Evolutionary conservation across 768 basidiomycete genomes (phyloP).

Genomic region (Pleurotus djamor): DNA sequence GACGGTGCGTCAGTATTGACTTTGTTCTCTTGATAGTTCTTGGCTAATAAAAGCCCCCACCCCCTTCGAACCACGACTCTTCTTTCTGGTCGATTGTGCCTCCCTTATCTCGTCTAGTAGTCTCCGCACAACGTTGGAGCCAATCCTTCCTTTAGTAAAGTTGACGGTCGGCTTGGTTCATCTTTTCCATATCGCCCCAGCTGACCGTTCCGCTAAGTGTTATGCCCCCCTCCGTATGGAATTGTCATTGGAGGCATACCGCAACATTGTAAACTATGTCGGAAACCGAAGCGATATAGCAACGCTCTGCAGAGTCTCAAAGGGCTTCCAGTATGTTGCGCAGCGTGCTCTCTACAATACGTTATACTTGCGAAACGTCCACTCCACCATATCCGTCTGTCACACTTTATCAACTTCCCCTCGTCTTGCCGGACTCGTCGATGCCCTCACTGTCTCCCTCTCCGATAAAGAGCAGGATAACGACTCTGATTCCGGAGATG

Average conservation of each 20-base stretch:
- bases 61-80: neutral
- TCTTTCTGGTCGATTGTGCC: slow-evolving; percentile 7
- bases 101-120: neutral
- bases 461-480: slow-evolving; percentile 24
- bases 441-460: slow-evolving; percentile 50
- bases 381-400: slow-evolving; percentile 42
- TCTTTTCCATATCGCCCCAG: neutral
- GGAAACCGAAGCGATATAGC: slow-evolving; percentile 52
- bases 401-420: slow-evolving; percentile 39
- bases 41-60: neutral
- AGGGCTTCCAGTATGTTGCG: slow-evolving; percentile 48
- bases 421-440: slow-evolving; percentile 50
- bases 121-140: slow-evolving; percentile 2
- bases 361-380: slow-evolving; percentile 40
- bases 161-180: neutral
- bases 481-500: slow-evolving; percentile 17
- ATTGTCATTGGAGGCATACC: slow-evolving; percentile 57
- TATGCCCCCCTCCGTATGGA: slow-evolving; percentile 51
- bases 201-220: slow-evolving; percentile 16
- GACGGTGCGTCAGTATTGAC: neutral
- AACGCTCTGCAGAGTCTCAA: slow-evolving; percentile 56
- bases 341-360: slow-evolving; percentile 63
- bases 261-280: slow-evolving; percentile 52
- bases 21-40: neutral
- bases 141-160: slow-evolving; percentile 4